phyloP scores from a whole-genome alignment of 2,329 filamentous ascomycete genomes.

The Trichophyton equinum region DNA sequence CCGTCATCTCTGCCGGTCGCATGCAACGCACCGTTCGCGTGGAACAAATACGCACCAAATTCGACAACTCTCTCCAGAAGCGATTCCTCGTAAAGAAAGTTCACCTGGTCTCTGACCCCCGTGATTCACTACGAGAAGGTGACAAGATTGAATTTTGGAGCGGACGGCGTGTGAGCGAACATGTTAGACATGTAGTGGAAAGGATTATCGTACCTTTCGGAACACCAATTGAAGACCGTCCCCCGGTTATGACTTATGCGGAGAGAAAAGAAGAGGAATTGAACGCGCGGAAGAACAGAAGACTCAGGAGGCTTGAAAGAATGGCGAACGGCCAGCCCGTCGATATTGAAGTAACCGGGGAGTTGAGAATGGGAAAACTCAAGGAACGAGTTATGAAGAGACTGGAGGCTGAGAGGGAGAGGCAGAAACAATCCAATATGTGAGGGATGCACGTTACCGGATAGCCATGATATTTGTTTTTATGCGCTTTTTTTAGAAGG shows the following conservation, averaged over 20 bases:
- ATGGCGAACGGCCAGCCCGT: conserved; percentile 11
- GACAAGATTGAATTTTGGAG: conserved; percentile 35
- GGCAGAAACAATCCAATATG: not conserved
- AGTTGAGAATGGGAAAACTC: conserved; percentile 19
- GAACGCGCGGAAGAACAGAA: conserved; percentile 23
- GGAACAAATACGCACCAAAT: conserved; percentile 22
- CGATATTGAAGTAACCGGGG: conserved; percentile 13
- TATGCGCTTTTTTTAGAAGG: not conserved
- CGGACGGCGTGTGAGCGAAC: conserved; percentile 27
- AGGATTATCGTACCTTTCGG: conserved; percentile 33
- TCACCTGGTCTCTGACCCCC: conserved; percentile 29
- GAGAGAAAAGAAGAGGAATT: conserved; percentile 25
- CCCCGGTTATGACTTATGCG: conserved; percentile 24
- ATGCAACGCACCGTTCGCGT: conserved; percentile 33
- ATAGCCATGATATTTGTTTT: not conserved
- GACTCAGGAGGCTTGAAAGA: conserved; percentile 15
- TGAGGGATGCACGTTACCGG: not conserved
- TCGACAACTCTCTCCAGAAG: conserved; percentile 29
- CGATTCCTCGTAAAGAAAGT: conserved; percentile 25
- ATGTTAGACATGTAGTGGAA: conserved; percentile 32
- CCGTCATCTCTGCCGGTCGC: conserved; percentile 29
- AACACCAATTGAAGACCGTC: conserved; percentile 23
- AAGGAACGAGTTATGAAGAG: conserved; percentile 22
- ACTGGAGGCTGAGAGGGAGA: conserved; percentile 6
- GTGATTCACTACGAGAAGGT: conserved; percentile 31